Evolutionary conservation across 2,329 filamentous ascomycete species (phyloP).

Genomic region (Aspergillus ruber): DNA sequence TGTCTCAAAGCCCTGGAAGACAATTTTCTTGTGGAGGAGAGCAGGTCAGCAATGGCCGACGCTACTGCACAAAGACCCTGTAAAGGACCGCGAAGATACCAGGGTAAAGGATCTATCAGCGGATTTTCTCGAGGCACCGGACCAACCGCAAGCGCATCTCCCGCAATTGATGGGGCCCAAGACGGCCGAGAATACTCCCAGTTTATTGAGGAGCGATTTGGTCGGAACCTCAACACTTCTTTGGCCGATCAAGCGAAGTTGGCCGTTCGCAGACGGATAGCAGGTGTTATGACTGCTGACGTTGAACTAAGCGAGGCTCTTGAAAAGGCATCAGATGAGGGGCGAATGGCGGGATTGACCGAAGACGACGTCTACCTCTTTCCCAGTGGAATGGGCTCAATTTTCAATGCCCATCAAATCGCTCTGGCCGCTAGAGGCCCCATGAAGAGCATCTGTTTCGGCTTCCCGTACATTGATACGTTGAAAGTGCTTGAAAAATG

Average conservation of each 20-base stretch:
- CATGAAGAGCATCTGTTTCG: slow-evolving; percentile 77
- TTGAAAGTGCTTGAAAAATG: slow-evolving; percentile 94
- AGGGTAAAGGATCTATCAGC: slow-evolving; percentile 54
- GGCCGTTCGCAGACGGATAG: slow-evolving; percentile 80
- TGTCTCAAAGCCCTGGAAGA: slow-evolving; percentile 69
- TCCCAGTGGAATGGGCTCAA: slow-evolving; percentile 88
- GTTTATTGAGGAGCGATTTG: slow-evolving; percentile 91
- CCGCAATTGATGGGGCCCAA: slow-evolving; percentile 16
- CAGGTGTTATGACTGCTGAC: slow-evolving; percentile 71
- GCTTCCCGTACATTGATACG: slow-evolving; percentile 97
- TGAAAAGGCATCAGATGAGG: slow-evolving; percentile 31
- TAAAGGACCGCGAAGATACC: slow-evolving; percentile 77
- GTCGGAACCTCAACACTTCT: slow-evolving; percentile 76
- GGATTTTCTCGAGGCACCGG: slow-evolving; percentile 21
- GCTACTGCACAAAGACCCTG: slow-evolving; percentile 31
- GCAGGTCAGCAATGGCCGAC: slow-evolving; percentile 21
- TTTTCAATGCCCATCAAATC: slow-evolving; percentile 78
- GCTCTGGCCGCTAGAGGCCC: slow-evolving; percentile 60
- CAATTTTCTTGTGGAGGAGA: slow-evolving; percentile 54
- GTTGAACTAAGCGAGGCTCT: slow-evolving; percentile 59
- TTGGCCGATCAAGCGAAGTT: slow-evolving; percentile 76
- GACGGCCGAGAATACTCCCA: slow-evolving; percentile 62
- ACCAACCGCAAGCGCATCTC: slow-evolving; percentile 32
- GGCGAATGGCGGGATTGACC: slow-evolving; percentile 52
- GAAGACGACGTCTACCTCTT: slow-evolving; percentile 87